Evolutionary conservation across 441 rosid genomes (phyloP).

Genomic region (Populus hybrid): DNA sequence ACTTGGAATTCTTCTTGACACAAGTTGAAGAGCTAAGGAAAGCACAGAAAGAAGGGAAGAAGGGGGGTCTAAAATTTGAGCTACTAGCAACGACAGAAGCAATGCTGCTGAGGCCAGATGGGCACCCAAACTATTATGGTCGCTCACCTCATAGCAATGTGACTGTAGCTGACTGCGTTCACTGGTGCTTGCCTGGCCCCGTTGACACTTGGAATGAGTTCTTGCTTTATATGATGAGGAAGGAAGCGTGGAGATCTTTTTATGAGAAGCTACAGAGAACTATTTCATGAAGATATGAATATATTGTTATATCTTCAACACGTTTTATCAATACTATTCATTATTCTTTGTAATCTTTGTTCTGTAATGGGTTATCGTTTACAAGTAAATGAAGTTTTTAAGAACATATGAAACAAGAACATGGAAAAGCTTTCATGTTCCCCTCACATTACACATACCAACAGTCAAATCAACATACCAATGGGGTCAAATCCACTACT

Average conservation of each 20-base stretch:
- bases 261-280: constrained; percentile 13
- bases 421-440: not conserved
- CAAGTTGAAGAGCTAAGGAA: constrained; percentile 57
- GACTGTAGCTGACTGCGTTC: constrained; percentile 64
- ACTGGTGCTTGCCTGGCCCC: constrained; percentile 94
- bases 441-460: not conserved
- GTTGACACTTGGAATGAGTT: constrained; percentile 83
- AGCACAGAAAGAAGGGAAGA: constrained; percentile 44
- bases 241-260: constrained; percentile 16
- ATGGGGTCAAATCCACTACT: not conserved
- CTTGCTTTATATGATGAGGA: constrained; percentile 48
- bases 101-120: constrained; percentile 79
- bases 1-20: constrained; percentile 44
- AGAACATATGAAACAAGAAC: not conserved
- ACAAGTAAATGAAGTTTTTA: not conserved
- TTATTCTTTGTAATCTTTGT: not conserved
- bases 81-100: constrained; percentile 56
- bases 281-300: constrained; percentile 7
- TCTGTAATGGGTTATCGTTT: constrained; percentile 7
- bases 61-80: constrained; percentile 38
- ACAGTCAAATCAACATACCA: not conserved
- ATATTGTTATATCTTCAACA: not conserved
- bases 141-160: constrained; percentile 35
- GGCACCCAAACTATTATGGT: constrained; percentile 63
- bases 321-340: not conserved